Evolutionary conservation across 176 grass and related monocot genomes (phyloP).

Genomic region (Melocanna baccifera): DNA sequence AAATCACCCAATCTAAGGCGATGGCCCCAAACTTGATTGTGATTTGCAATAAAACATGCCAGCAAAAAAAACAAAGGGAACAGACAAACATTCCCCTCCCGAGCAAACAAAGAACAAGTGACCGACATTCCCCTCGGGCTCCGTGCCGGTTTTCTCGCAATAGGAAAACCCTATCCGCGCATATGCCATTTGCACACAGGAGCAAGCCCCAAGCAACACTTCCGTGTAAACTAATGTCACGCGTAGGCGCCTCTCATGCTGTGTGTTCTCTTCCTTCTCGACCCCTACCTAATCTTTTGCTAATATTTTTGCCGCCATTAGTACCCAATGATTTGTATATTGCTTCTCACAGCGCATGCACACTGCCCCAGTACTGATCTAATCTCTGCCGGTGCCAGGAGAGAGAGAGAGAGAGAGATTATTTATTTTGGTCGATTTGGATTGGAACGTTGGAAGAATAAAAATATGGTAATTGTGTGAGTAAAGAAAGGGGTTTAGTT

Average conservation of each 20-base stretch:
- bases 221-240: slow-evolving; percentile 39
- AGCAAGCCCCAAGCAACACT: slow-evolving; percentile 19
- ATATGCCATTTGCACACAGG: slow-evolving; percentile 28
- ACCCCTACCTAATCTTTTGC: slow-evolving; percentile 25
- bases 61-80: slow-evolving; percentile 35
- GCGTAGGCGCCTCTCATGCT: slow-evolving; percentile 22
- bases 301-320: slow-evolving; percentile 17
- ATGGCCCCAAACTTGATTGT: slow-evolving; percentile 43
- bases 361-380: slow-evolving; percentile 49
- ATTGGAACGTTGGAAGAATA: slow-evolving; percentile 6
- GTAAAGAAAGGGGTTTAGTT: slow-evolving; percentile 4
- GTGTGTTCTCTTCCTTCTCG: neutral
- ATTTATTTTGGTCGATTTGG: slow-evolving; percentile 20
- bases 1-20: slow-evolving; percentile 35
- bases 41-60: slow-evolving; percentile 44
- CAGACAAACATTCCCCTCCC: slow-evolving; percentile 40
- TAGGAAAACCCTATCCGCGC: slow-evolving; percentile 19
- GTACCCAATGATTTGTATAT: slow-evolving; percentile 27
- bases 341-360: slow-evolving; percentile 50
- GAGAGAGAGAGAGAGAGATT: neutral
- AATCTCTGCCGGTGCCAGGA: neutral
- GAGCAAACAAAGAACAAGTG: slow-evolving; percentile 50
- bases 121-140: slow-evolving; percentile 57
- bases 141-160: neutral
- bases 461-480: neutral